Percentiles rank a stretch among this genome's conserved stretches.
phyloP scores from a whole-genome alignment of 257 asterid species.

The Solanum tarijense region DNA sequence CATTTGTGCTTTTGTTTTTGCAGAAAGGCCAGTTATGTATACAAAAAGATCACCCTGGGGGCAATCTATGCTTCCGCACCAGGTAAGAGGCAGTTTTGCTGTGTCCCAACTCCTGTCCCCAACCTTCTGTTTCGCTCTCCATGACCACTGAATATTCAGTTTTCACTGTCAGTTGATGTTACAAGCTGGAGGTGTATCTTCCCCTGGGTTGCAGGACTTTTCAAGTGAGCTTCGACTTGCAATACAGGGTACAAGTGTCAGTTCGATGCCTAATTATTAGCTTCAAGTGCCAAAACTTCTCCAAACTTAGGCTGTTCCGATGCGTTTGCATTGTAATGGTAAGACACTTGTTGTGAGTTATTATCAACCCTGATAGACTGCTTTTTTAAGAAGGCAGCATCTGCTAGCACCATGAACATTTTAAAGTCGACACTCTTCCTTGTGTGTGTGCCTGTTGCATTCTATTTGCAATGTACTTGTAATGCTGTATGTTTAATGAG shows the following conservation, averaged over 20 bases:
- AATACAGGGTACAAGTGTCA: slow-evolving; percentile 39
- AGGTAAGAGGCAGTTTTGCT: slow-evolving; percentile 28
- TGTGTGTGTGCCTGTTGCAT: neutral
- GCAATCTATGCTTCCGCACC: slow-evolving; percentile 53
- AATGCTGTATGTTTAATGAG: neutral
- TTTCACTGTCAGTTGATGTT: slow-evolving; percentile 36
- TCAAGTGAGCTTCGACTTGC: slow-evolving; percentile 60
- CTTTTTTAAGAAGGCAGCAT: neutral
- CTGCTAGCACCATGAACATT: neutral
- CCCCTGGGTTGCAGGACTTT: slow-evolving; percentile 58
- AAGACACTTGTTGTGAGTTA: neutral
- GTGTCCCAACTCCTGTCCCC: neutral
- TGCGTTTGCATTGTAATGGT: neutral
- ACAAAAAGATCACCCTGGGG: slow-evolving; percentile 58
- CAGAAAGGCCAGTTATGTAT: slow-evolving; percentile 78
- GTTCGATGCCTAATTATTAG: slow-evolving; percentile 20
- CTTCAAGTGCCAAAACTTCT: slow-evolving; percentile 8
- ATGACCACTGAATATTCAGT: neutral
- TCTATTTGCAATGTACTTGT: neutral
- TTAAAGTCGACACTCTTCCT: neutral
- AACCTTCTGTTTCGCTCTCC: neutral
- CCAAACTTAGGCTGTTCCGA: neutral
- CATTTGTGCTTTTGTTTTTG: slow-evolving; percentile 10
- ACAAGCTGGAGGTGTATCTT: slow-evolving; percentile 22
- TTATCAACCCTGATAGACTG: neutral